Evolutionary conservation across 2,329 filamentous ascomycete species (phyloP), one percentile per base, ranked within the genome.

Genomic region (Arthroderma sp.): DNA sequence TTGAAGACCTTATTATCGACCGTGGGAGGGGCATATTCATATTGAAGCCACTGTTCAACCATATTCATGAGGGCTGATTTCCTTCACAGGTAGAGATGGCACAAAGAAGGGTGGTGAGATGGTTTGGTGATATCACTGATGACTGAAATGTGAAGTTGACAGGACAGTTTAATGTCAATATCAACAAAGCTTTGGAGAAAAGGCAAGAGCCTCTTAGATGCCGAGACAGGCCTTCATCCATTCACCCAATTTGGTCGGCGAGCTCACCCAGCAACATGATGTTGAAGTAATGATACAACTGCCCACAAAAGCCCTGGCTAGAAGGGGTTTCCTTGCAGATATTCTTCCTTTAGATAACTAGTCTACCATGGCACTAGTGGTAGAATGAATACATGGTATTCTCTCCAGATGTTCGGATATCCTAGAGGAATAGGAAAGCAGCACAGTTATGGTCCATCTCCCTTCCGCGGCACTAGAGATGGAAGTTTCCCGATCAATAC

Each of bases 31-130:
- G 47, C 47, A 33, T 51, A 51, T 51, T 51, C 47, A 19, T 51
- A 19, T 31, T 51, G 47, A 51, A 51, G 47, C 47, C 47, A 51
- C 47, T 51, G 47, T 9, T 51, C 47, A 51, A 51, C 21, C 25
- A 33, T 51, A 15, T 31, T 51, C 47, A 51, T 47, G 2, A n/a
- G 7, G 25, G n/a, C 25, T 51, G 47, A 3, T 31, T 31, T 8
- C n/a, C 8, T 19, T n/a, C 33, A 15, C 28, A 49, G 8, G 23
- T n/a, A 15, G 21, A 49, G 21, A 49, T 51, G n/a, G 23, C n/a
- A 33, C 13, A 17, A 15, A 33, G 13, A 19, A 51, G 25, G 15
- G 13, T 47, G 41, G 25, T 23, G 25, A 13, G 11, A 23, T 7
- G 9, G 25, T 51, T n/a, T 51, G 15, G 4, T 19, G 23, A 17